phyloP scores from a whole-genome alignment of 345 rosid species.

The Rhodamnia rubescens region DNA sequence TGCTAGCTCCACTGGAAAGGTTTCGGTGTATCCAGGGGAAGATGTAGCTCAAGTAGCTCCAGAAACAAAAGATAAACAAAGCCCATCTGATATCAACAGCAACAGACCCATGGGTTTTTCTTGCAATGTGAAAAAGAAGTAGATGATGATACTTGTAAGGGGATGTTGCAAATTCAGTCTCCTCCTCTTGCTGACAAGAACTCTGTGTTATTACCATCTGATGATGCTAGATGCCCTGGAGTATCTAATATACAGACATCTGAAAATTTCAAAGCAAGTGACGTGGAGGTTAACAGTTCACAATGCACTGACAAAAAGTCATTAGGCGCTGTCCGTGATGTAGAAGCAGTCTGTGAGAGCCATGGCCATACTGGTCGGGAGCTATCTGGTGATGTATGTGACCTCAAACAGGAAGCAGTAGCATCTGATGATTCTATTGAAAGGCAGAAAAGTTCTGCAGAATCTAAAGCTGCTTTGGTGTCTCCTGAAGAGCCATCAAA shows the following conservation, averaged over 20 bases:
- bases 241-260: constrained; percentile 12
- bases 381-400: constrained; percentile 8
- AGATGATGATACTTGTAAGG: constrained; percentile 15
- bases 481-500: constrained; percentile 29
- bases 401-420: constrained; percentile 22
- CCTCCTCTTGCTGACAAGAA: constrained; percentile 4
- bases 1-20: constrained; percentile 23
- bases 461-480: constrained; percentile 21
- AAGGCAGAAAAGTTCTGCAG: constrained; percentile 20
- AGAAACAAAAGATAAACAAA: constrained; percentile 21
- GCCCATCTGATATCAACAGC: constrained; percentile 14
- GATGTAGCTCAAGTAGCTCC: constrained; percentile 7
- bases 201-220: neutral
- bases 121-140: constrained; percentile 23
- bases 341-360: constrained; percentile 31
- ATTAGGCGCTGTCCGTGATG: constrained; percentile 17
- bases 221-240: constrained; percentile 22
- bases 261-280: constrained; percentile 21
- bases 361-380: constrained; percentile 21
- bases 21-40: constrained; percentile 20
- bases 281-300: constrained; percentile 16
- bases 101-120: constrained; percentile 11
- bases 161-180: constrained; percentile 11
- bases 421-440: constrained; percentile 16
- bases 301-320: constrained; percentile 24